Base-by-base conservation (phyloP, 2,329 filamentous ascomycete species). In the Metarhizium humberi region DNA sequence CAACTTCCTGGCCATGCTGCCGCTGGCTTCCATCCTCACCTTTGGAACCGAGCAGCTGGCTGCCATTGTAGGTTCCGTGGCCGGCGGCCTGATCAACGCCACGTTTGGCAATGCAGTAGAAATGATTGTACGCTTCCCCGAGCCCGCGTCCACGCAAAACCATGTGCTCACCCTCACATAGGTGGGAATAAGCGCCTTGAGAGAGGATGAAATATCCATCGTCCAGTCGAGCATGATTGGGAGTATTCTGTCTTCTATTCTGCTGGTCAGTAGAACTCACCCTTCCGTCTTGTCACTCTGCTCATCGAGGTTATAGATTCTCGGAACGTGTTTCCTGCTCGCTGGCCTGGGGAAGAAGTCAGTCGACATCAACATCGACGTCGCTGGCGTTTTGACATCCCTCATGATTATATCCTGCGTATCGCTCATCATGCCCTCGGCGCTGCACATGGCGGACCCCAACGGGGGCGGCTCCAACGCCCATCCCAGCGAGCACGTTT, bases 51-150 rank as follows among this genome's bases (percentile, higher is more conserved):
- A 85, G 65, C 78, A 75, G 54, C 78, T 84, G 42, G 79, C 81
- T 16, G 71, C 71, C 47, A 75, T 78, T 55, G 69, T 82, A 20
- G 81, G 81, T 43, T 81, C 85, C 58, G 79, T 79, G 0, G 67
- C 83, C 43, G 81, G 81, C 42, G 80, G 81, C 2, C 67, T 85
- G 50, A 70, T 84, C 60, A 85, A 85, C 57, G 80, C 84, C 54
- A 84, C 79, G 25, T 77, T 85, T 61, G 81, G 81, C 32, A 85
- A 85, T 62, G 76, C 81, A 3, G 81, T 84, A 25, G 81, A 85
- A 66, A 66, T 85, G 60, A 84, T 85, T 63, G 76, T 85, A 64
- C 45, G 58, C 0, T 7, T 8, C n/a, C n/a, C 25, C 69, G 74
- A 54, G 69, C 63, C 29, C 25, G 25, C 25, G 25, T 25, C 25